These are phyloP conservation scores for Elsinoe batatas DNA, from an alignment of 2,329 filamentous ascomycete species.

Conservation along the genomic window DNA sequence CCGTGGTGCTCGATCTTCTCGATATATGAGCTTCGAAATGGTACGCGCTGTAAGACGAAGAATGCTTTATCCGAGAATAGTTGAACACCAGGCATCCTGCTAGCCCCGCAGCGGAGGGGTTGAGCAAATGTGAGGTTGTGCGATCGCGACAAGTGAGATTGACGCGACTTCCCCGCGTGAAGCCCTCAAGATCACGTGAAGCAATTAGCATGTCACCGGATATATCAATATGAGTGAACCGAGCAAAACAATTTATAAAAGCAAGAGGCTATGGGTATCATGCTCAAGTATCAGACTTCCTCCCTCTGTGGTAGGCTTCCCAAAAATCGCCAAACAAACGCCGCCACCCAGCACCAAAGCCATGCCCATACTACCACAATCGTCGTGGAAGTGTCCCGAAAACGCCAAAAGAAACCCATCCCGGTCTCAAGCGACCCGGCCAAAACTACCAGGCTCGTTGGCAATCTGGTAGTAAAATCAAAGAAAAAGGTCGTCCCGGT, in stretches of 20 bases:
- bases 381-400: neutral
- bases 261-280: no score
- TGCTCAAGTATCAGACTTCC: no score
- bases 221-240: neutral
- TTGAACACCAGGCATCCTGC: slow-evolving; percentile 8
- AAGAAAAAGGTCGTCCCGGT: neutral
- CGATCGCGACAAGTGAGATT: neutral
- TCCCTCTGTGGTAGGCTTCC: no score
- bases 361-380: neutral
- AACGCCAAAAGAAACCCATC: neutral
- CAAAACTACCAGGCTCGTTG: neutral
- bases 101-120: neutral
- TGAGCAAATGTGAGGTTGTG: neutral
- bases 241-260: no score
- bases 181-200: neutral
- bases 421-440: neutral
- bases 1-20: slow-evolving; percentile 46
- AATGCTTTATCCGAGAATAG: slow-evolving; percentile 48
- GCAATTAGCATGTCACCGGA: neutral
- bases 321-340: no score
- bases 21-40: slow-evolving; percentile 39
- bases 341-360: no score
- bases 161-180: neutral
- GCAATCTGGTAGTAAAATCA: neutral
- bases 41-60: slow-evolving; percentile 48